Percentiles rank a stretch among this genome's conserved stretches.
These are phyloP conservation scores for Nigrospora osmanthi DNA, from an alignment of 2,329 filamentous ascomycete genomes.

Conservation along the genomic window DNA sequence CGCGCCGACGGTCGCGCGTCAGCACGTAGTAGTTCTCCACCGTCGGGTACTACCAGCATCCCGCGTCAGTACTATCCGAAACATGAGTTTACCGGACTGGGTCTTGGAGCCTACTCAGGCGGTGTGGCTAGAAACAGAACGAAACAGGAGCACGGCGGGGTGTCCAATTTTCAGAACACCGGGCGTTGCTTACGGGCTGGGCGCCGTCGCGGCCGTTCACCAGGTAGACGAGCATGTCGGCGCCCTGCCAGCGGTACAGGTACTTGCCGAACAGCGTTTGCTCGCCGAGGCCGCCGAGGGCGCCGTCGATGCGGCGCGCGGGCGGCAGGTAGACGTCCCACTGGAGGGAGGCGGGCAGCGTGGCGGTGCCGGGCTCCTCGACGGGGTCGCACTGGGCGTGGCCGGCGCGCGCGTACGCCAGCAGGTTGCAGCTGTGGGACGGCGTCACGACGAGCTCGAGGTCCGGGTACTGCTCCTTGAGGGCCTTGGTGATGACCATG, in stretches of 20 bases:
- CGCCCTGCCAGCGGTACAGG: slow-evolving; percentile 30
- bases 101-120: no score
- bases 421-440: slow-evolving; percentile 23
- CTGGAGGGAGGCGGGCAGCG: slow-evolving; percentile 25
- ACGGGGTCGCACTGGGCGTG: slow-evolving; percentile 24
- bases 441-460: slow-evolving; percentile 31
- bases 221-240: slow-evolving; percentile 35
- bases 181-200: neutral
- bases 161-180: no score
- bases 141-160: no score
- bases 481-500: slow-evolving; percentile 27
- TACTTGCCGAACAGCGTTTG: slow-evolving; percentile 31
- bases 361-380: slow-evolving; percentile 15
- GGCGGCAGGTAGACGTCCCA: slow-evolving; percentile 33
- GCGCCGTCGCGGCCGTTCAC: slow-evolving; percentile 31
- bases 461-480: slow-evolving; percentile 34
- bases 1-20: slow-evolving; percentile 17
- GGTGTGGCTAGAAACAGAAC: no score
- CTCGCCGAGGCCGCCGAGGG: slow-evolving; percentile 23
- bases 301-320: slow-evolving; percentile 29
- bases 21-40: slow-evolving; percentile 31
- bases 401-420: slow-evolving; percentile 32
- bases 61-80: no score
- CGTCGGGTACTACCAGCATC: slow-evolving; percentile 13
- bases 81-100: no score